phyloP scores from a whole-genome alignment of 345 rosid genomes.

The Murraya paniculata region DNA sequence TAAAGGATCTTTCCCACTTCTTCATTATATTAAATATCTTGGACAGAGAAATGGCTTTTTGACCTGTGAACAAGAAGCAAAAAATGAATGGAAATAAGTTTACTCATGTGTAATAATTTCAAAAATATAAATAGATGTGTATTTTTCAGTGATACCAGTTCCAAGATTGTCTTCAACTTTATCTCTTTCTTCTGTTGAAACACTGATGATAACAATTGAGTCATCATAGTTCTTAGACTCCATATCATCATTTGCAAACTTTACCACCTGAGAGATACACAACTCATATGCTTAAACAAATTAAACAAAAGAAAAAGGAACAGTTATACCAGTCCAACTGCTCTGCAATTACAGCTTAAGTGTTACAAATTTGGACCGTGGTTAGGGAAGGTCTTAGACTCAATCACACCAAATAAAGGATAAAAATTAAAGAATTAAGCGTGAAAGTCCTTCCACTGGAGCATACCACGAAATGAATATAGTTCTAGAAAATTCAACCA shows the following conservation, averaged over 20 bases:
- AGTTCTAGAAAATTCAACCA: conserved; percentile 1
- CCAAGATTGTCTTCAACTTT: conserved; percentile 22
- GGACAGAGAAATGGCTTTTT: conserved; percentile 38
- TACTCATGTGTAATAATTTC: conserved; percentile 13
- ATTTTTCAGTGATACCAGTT: conserved; percentile 35
- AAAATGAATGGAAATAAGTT: conserved; percentile 9
- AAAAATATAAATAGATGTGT: not conserved
- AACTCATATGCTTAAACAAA: conserved; percentile 6
- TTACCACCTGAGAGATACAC: conserved; percentile 55
- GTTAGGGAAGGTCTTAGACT: not conserved
- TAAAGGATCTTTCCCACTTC: conserved; percentile 63
- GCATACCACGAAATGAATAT: not conserved
- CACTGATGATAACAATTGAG: conserved; percentile 50
- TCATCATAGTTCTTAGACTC: conserved; percentile 34
- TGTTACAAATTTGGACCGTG: not conserved
- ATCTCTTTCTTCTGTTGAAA: conserved; percentile 32
- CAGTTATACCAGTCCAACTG: not conserved
- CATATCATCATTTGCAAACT: conserved; percentile 37
- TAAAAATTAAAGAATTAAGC: not conserved
- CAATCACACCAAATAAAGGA: not conserved
- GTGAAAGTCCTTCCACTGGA: not conserved
- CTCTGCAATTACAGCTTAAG: not conserved
- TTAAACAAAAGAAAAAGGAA: not conserved
- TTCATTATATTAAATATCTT: conserved; percentile 55
- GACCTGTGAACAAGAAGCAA: conserved; percentile 37